Evolutionary conservation across 2,329 filamentous ascomycete genomes (phyloP), one percentile per base, ranked within the genome.

Genomic region (Pyrenochaeta sp.): DNA sequence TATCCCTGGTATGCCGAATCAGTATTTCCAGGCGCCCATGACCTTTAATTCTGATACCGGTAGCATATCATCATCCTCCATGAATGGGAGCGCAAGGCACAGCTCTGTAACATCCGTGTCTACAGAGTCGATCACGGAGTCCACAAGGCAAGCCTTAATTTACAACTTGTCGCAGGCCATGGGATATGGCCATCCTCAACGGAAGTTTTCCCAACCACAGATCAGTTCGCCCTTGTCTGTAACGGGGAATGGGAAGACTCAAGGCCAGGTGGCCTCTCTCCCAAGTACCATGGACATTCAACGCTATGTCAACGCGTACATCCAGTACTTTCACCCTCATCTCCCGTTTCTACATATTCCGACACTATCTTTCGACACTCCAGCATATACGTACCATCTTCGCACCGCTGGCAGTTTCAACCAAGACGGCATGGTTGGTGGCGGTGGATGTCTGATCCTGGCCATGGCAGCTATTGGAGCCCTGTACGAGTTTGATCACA

Each of bases 311-410:
- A 88, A 89, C 64, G 90, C 93, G 58, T 98, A 97, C 79, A 88
- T 98, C 71, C 88, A 89, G 64, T 96, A 92, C 76, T 97, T 96
- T 77, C 93, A 97, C 73, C 94, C 94, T 24, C 94, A 98, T 76
- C 80, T 97, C 60, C 94, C 95, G n/a, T 97, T 98, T 78, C 82
- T 97, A 60, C 94, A 98, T 78, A 87, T 97, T 66, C 90, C 93
- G 51, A 97, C 94, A 15, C 83, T 98, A 62, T 93, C 93, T 42
- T 97, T 98, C 80, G 92, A 97, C 71, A 86, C 91, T 50, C 85
- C 91, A 50, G 84, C 90, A 46, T 88, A 88, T 65, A 84, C 86
- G 44, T 86, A 80, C 59, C 85, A 84, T 49, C 73, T 87, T 60
- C 88, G 87, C 72, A 85, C 85, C 58, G 82, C 87, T 60, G 72